Conservation (phyloP, 2,329 filamentous ascomycete species). For the Aspergillus versicolor region DNA sequence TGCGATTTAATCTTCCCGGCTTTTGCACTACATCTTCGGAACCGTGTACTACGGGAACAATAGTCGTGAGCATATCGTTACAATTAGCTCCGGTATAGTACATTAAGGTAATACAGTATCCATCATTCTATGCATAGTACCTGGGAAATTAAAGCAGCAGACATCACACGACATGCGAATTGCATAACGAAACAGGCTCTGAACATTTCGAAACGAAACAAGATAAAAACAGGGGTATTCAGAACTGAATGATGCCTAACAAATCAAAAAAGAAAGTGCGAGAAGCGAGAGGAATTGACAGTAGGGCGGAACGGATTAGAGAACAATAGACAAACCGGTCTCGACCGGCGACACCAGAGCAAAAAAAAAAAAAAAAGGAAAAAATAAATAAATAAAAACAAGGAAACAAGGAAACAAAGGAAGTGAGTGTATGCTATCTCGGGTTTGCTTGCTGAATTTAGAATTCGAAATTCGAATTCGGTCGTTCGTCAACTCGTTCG, state of each 20-base stretch:
- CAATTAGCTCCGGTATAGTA: neutral
- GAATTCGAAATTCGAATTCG: neutral
- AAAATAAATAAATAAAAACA: neutral
- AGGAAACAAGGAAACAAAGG: neutral
- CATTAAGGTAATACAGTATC: neutral
- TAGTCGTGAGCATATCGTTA: neutral
- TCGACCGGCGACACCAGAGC: conserved; percentile 11
- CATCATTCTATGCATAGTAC: neutral
- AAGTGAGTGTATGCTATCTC: conserved; percentile 10
- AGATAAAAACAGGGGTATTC: neutral
- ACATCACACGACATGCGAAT: neutral
- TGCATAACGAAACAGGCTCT: neutral
- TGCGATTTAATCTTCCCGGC: neutral
- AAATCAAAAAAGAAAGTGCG: neutral
- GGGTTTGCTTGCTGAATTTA: conserved; percentile 1
- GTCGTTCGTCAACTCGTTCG: conserved; percentile 1
- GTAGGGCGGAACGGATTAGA: neutral
- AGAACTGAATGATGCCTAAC: neutral
- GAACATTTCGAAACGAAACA: neutral
- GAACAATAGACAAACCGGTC: neutral
- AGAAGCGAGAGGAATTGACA: conserved; percentile 2
- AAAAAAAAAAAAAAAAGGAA: neutral
- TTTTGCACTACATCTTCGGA: neutral
- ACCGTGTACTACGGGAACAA: neutral
- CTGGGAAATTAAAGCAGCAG: neutral